These are phyloP conservation scores for Penicillium sp. DNA, from an alignment of 2,329 filamentous ascomycete species.

Conservation along the genomic window DNA sequence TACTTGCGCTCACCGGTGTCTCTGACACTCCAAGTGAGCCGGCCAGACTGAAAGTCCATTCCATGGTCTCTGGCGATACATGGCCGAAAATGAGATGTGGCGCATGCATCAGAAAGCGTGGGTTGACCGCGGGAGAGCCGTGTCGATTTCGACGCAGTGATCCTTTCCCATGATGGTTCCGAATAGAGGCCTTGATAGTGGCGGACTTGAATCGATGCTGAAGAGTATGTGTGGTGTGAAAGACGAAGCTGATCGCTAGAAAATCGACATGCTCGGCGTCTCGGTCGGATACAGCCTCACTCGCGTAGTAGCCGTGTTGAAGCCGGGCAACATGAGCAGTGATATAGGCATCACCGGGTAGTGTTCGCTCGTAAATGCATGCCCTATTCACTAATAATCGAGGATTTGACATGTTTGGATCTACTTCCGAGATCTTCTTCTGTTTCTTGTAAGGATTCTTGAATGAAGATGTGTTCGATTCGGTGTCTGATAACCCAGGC, in stretches of 20 bases:
- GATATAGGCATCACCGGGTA: conserved; percentile 45
- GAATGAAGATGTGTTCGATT: conserved; percentile 2
- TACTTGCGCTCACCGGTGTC: conserved; percentile 37
- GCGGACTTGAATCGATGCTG: conserved; percentile 46
- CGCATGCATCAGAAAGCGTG: conserved; percentile 46
- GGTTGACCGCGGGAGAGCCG: conserved; percentile 22
- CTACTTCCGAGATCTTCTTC: conserved; percentile 12
- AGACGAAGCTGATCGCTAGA: conserved; percentile 46
- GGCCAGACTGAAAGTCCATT: conserved; percentile 45
- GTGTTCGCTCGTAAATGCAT: conserved; percentile 46
- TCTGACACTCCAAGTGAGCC: conserved; percentile 45
- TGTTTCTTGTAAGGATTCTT: conserved; percentile 1
- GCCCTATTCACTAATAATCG: conserved; percentile 34
- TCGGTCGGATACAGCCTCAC: conserved; percentile 37
- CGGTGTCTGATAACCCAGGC: not conserved
- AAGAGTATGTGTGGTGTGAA: conserved; percentile 41
- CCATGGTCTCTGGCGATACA: conserved; percentile 44
- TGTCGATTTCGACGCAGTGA: conserved; percentile 1
- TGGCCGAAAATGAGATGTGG: conserved; percentile 46
- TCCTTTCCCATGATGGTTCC: conserved; percentile 3
- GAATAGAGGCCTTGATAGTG: conserved; percentile 36
- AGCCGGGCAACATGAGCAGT: conserved; percentile 47
- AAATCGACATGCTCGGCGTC: conserved; percentile 44
- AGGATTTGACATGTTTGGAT: conserved; percentile 35
- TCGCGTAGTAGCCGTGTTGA: conserved; percentile 46